A percentile compares a stretch with the other conserved stretches of the same genome.
phyloP scores from a whole-genome alignment of 345 rosid genomes.

The Corchorus olitorius region DNA sequence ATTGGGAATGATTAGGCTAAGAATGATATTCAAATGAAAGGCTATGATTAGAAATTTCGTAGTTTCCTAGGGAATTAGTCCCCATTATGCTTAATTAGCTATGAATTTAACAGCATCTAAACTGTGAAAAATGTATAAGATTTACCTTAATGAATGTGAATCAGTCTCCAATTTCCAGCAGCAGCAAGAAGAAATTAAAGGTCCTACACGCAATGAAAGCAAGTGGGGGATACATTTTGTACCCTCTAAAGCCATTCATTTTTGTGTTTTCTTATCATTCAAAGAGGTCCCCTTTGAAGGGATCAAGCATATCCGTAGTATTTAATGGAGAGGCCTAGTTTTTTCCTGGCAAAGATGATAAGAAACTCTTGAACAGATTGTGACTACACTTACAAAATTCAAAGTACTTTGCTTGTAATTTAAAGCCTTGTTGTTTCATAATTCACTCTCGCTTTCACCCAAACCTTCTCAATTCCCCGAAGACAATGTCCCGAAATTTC shows the following conservation, averaged over 20 bases:
- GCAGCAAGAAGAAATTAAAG: background rate
- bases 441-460: background rate
- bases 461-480: background rate
- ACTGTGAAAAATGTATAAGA: background rate
- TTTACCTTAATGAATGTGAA: background rate
- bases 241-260: background rate
- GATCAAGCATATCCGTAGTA: background rate
- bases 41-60: background rate
- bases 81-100: background rate
- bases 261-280: background rate
- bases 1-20: too few relatives aligned
- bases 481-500: background rate
- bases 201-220: conserved; percentile 9
- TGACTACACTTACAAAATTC: background rate
- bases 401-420: background rate
- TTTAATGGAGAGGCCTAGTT: background rate
- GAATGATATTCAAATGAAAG: too few relatives aligned
- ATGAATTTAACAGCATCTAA: background rate
- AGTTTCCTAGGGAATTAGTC: background rate
- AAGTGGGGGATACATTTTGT: background rate
- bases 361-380: conserved; percentile 3
- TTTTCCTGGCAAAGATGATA: conserved; percentile 1
- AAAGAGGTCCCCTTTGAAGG: background rate
- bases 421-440: background rate
- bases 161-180: background rate